Base-by-base conservation (phyloP, 495 filamentous ascomycete genomes). In the Hyaloscypha hepaticicola region DNA sequence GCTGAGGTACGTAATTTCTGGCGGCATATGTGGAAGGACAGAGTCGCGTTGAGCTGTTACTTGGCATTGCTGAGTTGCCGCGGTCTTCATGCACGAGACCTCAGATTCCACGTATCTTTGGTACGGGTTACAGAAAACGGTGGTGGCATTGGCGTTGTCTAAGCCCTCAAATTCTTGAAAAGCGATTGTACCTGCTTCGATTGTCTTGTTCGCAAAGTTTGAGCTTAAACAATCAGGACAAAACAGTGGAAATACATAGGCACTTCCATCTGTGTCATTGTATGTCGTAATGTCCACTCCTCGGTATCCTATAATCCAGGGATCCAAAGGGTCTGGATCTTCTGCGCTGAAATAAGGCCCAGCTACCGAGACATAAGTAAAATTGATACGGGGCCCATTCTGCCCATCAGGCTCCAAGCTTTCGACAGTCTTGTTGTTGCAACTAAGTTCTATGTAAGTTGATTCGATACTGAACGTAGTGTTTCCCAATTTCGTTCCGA, bases 401-500 rank as follows among this genome's bases (percentile, higher is more conserved):
- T 26, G 12, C 22, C 31, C 57, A 50, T 50, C 31, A 38, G 9
- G 5, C 16, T 14, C 5, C 31, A 58, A 21, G n/a, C 16, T 56
- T 2, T 52, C 24, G 14, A 56, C n/a, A 7, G 31, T 64, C 27
- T 60, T 49, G 29, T 70, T 66, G 21, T 27, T 26, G 26, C 68
- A 70, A 8, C 31, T 27, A 16, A 70, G 25, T 49, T 67, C 59
- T 4, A 67, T 48, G 31, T 70, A 67, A 16, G 64, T 62, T 9
- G 68, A 67, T 58, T 70, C 68, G 12, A 65, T n/a, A 28, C 33
- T 65, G 21, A 70, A 58, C 21, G 64, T 63, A 2, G 65, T 70
- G 38, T 65, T 67, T 38, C 65, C 68, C 51, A n/a, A 27, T 2
- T 14, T 14, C 19, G 68, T 5, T n/a, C 57, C 52, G 19, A 16